Conservation (phyloP, 345 rosid species). For the Pugionium cornutum region DNA sequence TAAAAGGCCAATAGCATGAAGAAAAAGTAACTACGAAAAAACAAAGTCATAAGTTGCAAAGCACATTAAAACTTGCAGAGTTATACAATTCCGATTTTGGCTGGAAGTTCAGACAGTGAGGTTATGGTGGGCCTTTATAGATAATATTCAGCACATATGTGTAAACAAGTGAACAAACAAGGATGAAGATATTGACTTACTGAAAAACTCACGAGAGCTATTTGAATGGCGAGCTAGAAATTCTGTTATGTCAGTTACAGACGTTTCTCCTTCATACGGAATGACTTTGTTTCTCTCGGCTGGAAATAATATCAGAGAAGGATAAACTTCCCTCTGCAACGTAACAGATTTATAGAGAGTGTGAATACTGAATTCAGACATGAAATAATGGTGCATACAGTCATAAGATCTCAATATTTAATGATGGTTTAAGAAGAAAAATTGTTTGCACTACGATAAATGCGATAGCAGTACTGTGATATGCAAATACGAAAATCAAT, state of each 20-base stretch:
- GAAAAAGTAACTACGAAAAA: background rate
- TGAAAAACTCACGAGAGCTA: constrained; percentile 51
- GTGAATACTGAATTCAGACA: constrained; percentile 17
- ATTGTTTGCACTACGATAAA: constrained; percentile 1
- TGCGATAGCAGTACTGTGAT: background rate
- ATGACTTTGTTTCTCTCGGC: constrained; percentile 58
- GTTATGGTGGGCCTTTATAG: constrained; percentile 1
- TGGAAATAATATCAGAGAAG: constrained; percentile 78
- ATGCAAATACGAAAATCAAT: constrained; percentile 14
- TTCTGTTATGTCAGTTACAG: constrained; percentile 64
- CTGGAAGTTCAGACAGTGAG: constrained; percentile 22
- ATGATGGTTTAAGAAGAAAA: background rate
- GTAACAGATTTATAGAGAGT: constrained; percentile 10
- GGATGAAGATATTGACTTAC: constrained; percentile 42
- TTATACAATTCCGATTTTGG: background rate
- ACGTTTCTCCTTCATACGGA: constrained; percentile 65
- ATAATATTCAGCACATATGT: background rate
- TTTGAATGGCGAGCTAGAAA: constrained; percentile 70
- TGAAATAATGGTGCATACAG: background rate
- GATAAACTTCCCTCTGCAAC: constrained; percentile 85
- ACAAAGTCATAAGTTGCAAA: constrained; percentile 8
- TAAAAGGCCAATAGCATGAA: constrained; percentile 1
- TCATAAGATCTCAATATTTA: constrained; percentile 11
- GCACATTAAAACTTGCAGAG: constrained; percentile 6
- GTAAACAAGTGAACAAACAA: constrained; percentile 11